Evolutionary conservation across 2,329 filamentous ascomycete species (phyloP), one percentile per base, ranked within the genome.

Genomic region (Xylariales sp.): DNA sequence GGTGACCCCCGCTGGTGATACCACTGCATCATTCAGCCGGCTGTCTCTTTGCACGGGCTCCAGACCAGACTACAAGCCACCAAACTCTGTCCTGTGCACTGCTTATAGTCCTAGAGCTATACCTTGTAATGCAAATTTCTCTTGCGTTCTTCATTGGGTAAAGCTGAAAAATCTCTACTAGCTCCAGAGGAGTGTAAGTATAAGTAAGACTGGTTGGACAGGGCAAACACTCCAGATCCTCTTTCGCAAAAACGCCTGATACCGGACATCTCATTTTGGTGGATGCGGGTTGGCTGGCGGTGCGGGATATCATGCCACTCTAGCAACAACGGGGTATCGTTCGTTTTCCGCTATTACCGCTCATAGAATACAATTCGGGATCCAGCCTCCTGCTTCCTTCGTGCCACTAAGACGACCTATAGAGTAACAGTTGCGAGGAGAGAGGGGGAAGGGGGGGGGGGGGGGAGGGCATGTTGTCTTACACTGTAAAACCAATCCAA

Each of bases 21-120:
- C 28, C 36, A 45, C 61, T 57, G 45, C 46, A 53, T 43, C 45
- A 65, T 65, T 65, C 62, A 61, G 62, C 65, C 56, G 62, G 58
- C 28, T 32, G 41, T 49, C 36, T 57, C 9, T 52, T 52, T 9
- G 36, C 53, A 16, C 53, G 36, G 28, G 14, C 30, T 46, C 56
- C 61, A 32, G 56, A 46, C 23, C 23, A 18, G 56, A 46, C 49
- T 28, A 56, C 48, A 30, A 46, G 18, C 45, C 36, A 18, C 8
- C n/a, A 57, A 28, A 54, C 9, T 39, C 36, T 55, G n/a, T 39
- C 53, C 43, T 10, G 12, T 43, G 14, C 34, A 36, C 34, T 9
- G 34, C 34, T 39, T 39, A 23, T 10, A 39, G 30, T n/a, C 41
- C 55, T 7, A 53, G 39, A 53, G 14, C 30, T 12, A 5, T 7